Conservation (phyloP, 2,329 filamentous ascomycete genomes). For the Cladosporium austrohemisphaericum region DNA sequence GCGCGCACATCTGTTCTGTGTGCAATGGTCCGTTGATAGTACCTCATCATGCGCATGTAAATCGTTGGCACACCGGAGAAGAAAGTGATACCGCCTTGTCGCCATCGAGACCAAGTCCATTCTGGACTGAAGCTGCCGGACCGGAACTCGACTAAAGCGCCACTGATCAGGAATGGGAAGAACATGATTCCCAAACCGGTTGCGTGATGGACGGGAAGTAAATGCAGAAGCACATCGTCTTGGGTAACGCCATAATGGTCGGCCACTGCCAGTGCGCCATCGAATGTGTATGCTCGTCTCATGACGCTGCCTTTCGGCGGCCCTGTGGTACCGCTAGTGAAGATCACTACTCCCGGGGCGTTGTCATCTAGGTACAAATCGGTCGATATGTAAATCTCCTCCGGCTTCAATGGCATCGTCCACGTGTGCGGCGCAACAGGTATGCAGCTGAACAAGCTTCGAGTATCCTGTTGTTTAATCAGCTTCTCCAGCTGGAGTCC, state of each 20-base stretch:
- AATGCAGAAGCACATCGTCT: slow-evolving; percentile 46
- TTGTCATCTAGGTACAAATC: slow-evolving; percentile 40
- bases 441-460: slow-evolving; percentile 34
- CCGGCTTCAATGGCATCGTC: slow-evolving; percentile 28
- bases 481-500: slow-evolving; percentile 30
- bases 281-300: slow-evolving; percentile 40
- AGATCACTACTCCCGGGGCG: slow-evolving; percentile 47
- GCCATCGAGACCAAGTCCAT: slow-evolving; percentile 47
- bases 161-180: slow-evolving; percentile 44
- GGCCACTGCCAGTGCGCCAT: slow-evolving; percentile 36
- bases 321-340: slow-evolving; percentile 80
- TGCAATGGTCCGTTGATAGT: slow-evolving; percentile 37
- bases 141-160: slow-evolving; percentile 47
- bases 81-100: slow-evolving; percentile 40
- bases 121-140: slow-evolving; percentile 41
- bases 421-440: slow-evolving; percentile 36
- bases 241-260: slow-evolving; percentile 38
- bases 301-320: slow-evolving; percentile 64
- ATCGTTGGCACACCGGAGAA: slow-evolving; percentile 53
- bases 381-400: slow-evolving; percentile 40
- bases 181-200: slow-evolving; percentile 51
- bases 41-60: slow-evolving; percentile 47
- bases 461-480: slow-evolving; percentile 24
- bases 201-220: slow-evolving; percentile 50
- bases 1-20: slow-evolving; percentile 30